A percentile compares a stretch with the other conserved stretches of the same genome.
Conservation (phyloP, 805 yeast species). For the Myxozyma melibiosi region DNA sequence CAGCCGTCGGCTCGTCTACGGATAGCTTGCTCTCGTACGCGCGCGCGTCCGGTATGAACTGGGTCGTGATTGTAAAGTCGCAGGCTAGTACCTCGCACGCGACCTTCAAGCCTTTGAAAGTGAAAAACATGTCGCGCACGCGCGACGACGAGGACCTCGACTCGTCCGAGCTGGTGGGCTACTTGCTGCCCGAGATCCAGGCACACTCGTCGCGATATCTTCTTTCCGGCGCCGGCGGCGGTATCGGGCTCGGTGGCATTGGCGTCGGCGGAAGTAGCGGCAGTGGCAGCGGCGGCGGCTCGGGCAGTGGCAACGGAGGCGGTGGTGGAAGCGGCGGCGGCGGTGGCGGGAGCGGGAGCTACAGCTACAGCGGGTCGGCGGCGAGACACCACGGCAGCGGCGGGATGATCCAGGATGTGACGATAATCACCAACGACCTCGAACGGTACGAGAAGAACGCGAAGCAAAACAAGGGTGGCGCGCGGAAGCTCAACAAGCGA, state of each 20-base stretch:
- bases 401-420: constrained; percentile 52
- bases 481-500: constrained; percentile 46
- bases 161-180: constrained; percentile 60
- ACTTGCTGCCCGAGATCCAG: constrained; percentile 45
- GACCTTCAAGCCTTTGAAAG: constrained; percentile 73
- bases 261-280: no score
- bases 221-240: no score
- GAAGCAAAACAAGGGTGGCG: constrained; percentile 73
- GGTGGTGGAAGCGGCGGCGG: no score
- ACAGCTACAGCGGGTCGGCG: neutral
- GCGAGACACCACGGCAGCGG: neutral
- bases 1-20: constrained; percentile 46
- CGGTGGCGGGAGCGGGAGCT: neutral
- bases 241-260: no score
- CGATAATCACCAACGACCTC: constrained; percentile 75
- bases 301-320: no score
- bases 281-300: no score
- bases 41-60: constrained; percentile 66
- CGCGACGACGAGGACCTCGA: constrained; percentile 73
- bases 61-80: constrained; percentile 79
- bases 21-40: constrained; percentile 68
- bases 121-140: constrained; percentile 62
- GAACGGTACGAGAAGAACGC: constrained; percentile 64
- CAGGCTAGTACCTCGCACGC: constrained; percentile 36
- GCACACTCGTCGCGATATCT: neutral